phyloP scores from a whole-genome alignment of 176 grass and related monocot genomes.

The Carex kokanica region DNA sequence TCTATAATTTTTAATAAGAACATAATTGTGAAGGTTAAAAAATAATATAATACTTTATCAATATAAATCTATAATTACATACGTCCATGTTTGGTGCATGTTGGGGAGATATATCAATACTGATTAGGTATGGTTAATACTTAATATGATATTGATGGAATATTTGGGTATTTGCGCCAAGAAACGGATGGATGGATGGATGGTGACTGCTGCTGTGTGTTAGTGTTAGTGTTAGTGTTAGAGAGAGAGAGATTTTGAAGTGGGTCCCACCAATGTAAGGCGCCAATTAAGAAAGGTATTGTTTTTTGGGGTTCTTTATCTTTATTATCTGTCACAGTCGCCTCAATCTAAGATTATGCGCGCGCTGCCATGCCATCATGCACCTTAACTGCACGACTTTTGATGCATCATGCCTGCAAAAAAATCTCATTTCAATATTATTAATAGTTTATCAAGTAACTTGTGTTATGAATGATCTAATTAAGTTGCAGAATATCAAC shows the following conservation, averaged over 20 bases:
- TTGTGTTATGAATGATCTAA: too few species aligned
- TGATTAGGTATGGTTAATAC: background rate
- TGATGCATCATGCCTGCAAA: background rate
- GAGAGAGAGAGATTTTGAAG: background rate
- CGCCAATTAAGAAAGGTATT: constrained; percentile 15
- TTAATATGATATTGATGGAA: constrained; percentile 16
- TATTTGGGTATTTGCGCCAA: constrained; percentile 15
- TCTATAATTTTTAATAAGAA: too few species aligned
- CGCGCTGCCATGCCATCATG: constrained; percentile 16
- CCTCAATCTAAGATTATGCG: constrained; percentile 23
- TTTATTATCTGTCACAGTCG: background rate
- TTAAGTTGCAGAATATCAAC: constrained; percentile 25
- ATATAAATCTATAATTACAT: background rate
- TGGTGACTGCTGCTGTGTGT: background rate
- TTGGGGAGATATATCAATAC: background rate
- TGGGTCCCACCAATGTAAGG: constrained; percentile 19
- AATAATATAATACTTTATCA: background rate
- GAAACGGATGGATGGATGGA: constrained; percentile 15
- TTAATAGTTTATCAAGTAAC: too few species aligned
- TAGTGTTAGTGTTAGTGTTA: too few species aligned
- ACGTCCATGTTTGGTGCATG: background rate
- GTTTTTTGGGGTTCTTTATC: background rate
- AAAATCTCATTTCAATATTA: background rate
- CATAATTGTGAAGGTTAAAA: background rate
- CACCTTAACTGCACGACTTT: constrained; percentile 3